Evolutionary conservation across 352 stramenopile species (phyloP).

Genomic region (Peronospora farinosa): DNA sequence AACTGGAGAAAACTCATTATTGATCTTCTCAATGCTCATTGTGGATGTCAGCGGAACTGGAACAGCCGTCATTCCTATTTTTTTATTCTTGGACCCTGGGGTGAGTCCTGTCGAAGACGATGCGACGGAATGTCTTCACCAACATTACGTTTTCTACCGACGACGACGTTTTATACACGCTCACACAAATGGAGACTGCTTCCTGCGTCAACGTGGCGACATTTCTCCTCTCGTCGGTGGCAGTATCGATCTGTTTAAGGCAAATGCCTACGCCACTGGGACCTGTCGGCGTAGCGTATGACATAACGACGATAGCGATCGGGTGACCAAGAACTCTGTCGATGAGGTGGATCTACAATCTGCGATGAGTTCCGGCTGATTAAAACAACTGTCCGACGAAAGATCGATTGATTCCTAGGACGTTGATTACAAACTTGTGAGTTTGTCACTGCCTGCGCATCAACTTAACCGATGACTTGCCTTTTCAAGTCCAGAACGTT

Average conservation of each 20-base stretch:
- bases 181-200: conserved; percentile 8
- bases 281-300: too few relatives aligned
- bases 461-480: conserved; percentile 4
- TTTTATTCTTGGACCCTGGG: too few relatives aligned
- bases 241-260: too few relatives aligned
- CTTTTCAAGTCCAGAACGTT: conserved; percentile 19
- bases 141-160: conserved; percentile 4
- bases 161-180: too few relatives aligned
- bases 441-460: background rate
- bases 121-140: conserved; percentile 5
- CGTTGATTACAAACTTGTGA: background rate
- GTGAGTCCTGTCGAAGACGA: too few relatives aligned
- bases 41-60: too few relatives aligned
- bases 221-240: conserved; percentile 6
- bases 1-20: too few relatives aligned
- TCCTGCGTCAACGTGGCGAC: conserved; percentile 9
- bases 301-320: background rate
- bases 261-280: too few relatives aligned
- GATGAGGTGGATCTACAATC: background rate
- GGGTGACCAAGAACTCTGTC: conserved; percentile 3
- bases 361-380: background rate
- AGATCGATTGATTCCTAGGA: background rate
- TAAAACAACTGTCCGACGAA: background rate
- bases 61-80: too few relatives aligned
- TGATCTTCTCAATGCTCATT: too few relatives aligned